These are phyloP conservation scores for Penicillium polonicum DNA, from an alignment of 2,329 filamentous ascomycete species.

Conservation along the genomic window DNA sequence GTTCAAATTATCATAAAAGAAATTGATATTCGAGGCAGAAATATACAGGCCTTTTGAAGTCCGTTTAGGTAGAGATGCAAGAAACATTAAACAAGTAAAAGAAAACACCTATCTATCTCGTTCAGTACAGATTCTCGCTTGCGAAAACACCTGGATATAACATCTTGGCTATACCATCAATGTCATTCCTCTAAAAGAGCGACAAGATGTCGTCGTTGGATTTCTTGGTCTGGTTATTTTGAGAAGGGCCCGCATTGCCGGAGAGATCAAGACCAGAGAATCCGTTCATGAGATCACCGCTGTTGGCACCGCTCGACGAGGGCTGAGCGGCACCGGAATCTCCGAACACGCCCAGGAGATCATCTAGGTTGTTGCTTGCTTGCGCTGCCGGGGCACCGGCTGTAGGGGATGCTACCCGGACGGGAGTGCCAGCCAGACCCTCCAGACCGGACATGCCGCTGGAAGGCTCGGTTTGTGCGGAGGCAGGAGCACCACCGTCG, in stretches of 20 bases:
- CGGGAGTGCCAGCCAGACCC: slow-evolving; percentile 57
- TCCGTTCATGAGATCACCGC: slow-evolving; percentile 69
- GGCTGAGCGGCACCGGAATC: slow-evolving; percentile 43
- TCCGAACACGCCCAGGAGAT: slow-evolving; percentile 73
- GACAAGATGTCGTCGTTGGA: slow-evolving; percentile 58
- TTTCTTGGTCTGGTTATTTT: slow-evolving; percentile 43
- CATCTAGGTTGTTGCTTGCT: slow-evolving; percentile 66
- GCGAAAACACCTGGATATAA: slow-evolving; percentile 25
- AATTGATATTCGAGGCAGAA: slow-evolving; percentile 9
- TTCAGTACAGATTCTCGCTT: slow-evolving; percentile 26
- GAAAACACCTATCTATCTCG: slow-evolving; percentile 26
- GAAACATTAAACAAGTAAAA: slow-evolving; percentile 22
- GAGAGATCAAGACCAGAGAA: slow-evolving; percentile 79
- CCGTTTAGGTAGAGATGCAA: slow-evolving; percentile 17
- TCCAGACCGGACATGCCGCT: slow-evolving; percentile 64
- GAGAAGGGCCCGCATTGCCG: slow-evolving; percentile 40
- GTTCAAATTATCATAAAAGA: not conserved
- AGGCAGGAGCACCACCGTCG: slow-evolving; percentile 89
- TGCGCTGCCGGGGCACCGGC: slow-evolving; percentile 31
- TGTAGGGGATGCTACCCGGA: slow-evolving; percentile 49
- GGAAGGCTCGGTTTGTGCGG: slow-evolving; percentile 64
- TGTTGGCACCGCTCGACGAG: slow-evolving; percentile 33
- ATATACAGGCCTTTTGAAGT: slow-evolving; percentile 25
- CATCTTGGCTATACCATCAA: slow-evolving; percentile 14
- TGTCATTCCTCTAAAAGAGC: slow-evolving; percentile 46